A percentile compares a stretch with the other conserved stretches of the same genome.
Evolutionary conservation across 192 early-diverging fungal species (phyloP).

Genomic region (Chytriomyces sp.): DNA sequence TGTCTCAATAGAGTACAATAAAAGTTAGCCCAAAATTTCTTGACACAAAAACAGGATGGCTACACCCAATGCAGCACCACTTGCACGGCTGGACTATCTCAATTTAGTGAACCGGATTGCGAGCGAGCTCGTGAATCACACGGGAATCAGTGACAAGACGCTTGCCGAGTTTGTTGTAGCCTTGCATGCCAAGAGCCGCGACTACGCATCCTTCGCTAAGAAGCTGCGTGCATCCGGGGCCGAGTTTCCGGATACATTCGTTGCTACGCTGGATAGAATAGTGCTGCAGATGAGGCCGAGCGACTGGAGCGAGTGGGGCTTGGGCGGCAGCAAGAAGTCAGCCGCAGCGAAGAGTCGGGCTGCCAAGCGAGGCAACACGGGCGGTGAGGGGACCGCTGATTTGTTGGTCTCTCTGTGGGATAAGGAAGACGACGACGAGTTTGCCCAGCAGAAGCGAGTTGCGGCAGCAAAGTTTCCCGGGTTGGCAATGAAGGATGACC

Average conservation of each 20-base stretch:
- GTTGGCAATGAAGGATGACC: constrained; percentile 59
- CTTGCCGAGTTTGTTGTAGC: constrained; percentile 91
- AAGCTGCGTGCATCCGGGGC: constrained; percentile 70
- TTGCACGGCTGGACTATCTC: constrained; percentile 86
- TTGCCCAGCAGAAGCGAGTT: constrained; percentile 37
- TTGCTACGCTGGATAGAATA: constrained; percentile 83
- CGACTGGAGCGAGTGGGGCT: constrained; percentile 17
- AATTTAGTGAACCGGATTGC: constrained; percentile 88
- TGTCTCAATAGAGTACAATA: too few species aligned
- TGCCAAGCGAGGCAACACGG: constrained; percentile 23
- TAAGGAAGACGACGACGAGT: constrained; percentile 36
- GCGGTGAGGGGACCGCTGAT: neutral
- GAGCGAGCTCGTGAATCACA: constrained; percentile 91
- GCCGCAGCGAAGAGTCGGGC: constrained; percentile 41
- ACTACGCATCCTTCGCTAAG: constrained; percentile 64
- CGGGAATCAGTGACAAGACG: constrained; percentile 83
- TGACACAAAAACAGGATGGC: too few species aligned
- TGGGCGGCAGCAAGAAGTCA: constrained; percentile 4
- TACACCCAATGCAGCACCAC: too few species aligned
- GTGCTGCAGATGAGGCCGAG: constrained; percentile 76
- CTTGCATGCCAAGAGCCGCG: constrained; percentile 72
- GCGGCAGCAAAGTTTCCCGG: constrained; percentile 71
- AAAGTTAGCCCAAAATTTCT: too few species aligned
- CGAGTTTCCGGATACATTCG: constrained; percentile 82
- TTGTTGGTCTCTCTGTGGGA: neutral